Percentiles rank a stretch among this genome's conserved stretches.
These are phyloP conservation scores for Ophiostoma sp. DNA, from an alignment of 2,329 filamentous ascomycete genomes.

Conservation along the genomic window DNA sequence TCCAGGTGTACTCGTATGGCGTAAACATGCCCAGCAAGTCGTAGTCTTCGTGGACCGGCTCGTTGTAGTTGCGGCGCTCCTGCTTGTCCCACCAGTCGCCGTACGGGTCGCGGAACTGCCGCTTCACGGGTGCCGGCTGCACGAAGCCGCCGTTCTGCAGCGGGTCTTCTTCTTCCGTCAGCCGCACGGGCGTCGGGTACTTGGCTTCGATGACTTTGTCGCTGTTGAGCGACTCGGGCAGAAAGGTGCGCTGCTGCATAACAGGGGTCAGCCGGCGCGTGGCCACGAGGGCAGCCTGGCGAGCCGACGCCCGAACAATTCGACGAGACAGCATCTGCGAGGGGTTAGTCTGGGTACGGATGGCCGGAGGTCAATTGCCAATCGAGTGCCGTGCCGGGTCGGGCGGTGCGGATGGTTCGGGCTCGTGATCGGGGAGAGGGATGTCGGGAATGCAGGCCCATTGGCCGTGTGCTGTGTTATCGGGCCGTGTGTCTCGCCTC, in stretches of 20 bases:
- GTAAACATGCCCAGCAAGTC: conserved; percentile 88
- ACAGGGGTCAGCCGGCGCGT: conserved; percentile 42
- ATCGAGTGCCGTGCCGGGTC: not conserved
- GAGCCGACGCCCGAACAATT: conserved; percentile 43
- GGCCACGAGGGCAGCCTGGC: conserved; percentile 42
- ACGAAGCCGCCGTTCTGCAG: conserved; percentile 76
- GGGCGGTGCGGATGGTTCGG: not conserved
- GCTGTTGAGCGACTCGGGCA: conserved; percentile 47
- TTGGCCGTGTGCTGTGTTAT: not conserved
- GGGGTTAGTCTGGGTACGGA: not conserved
- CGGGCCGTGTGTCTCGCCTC: too few relatives aligned
- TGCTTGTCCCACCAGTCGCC: conserved; percentile 96
- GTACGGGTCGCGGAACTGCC: conserved; percentile 87
- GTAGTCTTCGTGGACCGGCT: conserved; percentile 94
- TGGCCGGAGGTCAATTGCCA: not conserved
- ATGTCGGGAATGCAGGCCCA: not conserved
- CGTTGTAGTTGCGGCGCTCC: conserved; percentile 93
- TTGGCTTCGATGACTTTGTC: conserved; percentile 46
- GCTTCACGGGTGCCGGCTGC: conserved; percentile 74
- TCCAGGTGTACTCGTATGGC: conserved; percentile 82
- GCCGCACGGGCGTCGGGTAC: conserved; percentile 43
- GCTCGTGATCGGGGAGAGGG: not conserved
- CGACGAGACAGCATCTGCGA: conserved; percentile 57
- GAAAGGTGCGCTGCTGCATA: conserved; percentile 52
- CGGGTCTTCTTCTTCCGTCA: conserved; percentile 59